These are phyloP conservation scores for Orbilia brochopaga DNA, from an alignment of 2,329 filamentous ascomycete genomes.

Conservation along the genomic window DNA sequence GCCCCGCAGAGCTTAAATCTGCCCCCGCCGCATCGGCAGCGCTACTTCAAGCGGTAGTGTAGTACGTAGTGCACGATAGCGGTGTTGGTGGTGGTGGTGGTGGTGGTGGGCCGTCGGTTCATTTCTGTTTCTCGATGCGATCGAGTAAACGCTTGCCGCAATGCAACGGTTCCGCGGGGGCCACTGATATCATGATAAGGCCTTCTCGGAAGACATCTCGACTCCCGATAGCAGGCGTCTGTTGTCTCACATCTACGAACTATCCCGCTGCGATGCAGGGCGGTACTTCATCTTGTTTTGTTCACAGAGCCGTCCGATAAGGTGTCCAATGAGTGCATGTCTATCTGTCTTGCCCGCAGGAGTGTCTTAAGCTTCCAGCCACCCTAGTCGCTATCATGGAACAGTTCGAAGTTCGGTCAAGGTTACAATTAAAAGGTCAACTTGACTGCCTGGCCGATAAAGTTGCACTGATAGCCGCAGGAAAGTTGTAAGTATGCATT, in stretches of 20 bases:
- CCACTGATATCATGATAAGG: slow-evolving; percentile 45
- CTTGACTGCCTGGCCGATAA: slow-evolving; percentile 1
- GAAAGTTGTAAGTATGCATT: background rate
- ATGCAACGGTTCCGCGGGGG: slow-evolving; percentile 40
- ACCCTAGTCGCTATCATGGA: background rate
- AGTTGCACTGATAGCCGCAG: slow-evolving; percentile 25
- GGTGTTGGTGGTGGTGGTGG: background rate
- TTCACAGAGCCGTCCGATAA: background rate
- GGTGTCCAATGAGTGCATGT: no score
- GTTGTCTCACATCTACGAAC: no score
- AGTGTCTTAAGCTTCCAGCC: background rate
- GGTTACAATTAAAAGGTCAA: slow-evolving; percentile 1
- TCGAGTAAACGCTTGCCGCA: slow-evolving; percentile 33
- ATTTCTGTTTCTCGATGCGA: slow-evolving; percentile 50
- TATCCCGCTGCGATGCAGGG: no score
- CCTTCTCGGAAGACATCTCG: slow-evolving; percentile 12
- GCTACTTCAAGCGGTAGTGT: no score
- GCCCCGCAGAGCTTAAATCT: slow-evolving; percentile 16
- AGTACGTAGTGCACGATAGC: no score
- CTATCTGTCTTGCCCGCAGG: background rate
- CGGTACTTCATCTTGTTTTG: background rate
- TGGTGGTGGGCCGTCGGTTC: background rate
- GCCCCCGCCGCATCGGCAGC: background rate
- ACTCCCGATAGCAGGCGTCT: background rate
- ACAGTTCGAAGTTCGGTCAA: background rate